These are phyloP conservation scores for Botryosphaeria dothidea DNA, from an alignment of 2,329 filamentous ascomycete species.

Conservation along the genomic window DNA sequence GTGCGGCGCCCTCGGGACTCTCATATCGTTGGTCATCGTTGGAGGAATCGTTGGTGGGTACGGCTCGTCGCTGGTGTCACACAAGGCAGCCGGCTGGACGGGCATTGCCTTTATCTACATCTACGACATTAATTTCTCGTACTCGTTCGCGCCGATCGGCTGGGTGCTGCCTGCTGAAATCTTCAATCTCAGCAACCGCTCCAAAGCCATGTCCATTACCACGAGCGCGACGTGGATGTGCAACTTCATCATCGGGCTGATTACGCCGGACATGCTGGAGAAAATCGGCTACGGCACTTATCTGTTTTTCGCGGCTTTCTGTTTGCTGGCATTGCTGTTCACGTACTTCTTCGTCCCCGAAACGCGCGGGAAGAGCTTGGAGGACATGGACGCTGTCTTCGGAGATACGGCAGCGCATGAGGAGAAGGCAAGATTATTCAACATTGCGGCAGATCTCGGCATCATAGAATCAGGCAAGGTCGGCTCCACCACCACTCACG, in stretches of 20 bases:
- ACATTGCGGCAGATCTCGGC: conserved; percentile 27
- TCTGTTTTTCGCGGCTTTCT: conserved; percentile 39
- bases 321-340: conserved; percentile 27
- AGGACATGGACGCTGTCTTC: conserved; percentile 33
- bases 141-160: background rate
- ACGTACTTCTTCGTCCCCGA: conserved; percentile 33
- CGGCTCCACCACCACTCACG: background rate
- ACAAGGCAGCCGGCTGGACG: background rate
- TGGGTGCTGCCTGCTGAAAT: background rate
- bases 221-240: conserved; percentile 54
- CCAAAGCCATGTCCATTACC: background rate
- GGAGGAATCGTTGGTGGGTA: conserved; percentile 14
- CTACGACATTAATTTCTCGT: background rate
- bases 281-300: conserved; percentile 51
- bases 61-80: background rate
- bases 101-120: background rate
- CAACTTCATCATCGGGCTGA: conserved; percentile 64
- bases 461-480: background rate
- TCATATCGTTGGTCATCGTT: background rate
- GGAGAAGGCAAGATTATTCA: conserved; percentile 15
- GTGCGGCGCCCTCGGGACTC: background rate
- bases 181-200: background rate
- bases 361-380: conserved; percentile 31
- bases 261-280: conserved; percentile 64
- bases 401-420: background rate